These are phyloP conservation scores for Mucor plumbeus DNA, from an alignment of 371 early-diverging fungal species.

Conservation along the genomic window DNA sequence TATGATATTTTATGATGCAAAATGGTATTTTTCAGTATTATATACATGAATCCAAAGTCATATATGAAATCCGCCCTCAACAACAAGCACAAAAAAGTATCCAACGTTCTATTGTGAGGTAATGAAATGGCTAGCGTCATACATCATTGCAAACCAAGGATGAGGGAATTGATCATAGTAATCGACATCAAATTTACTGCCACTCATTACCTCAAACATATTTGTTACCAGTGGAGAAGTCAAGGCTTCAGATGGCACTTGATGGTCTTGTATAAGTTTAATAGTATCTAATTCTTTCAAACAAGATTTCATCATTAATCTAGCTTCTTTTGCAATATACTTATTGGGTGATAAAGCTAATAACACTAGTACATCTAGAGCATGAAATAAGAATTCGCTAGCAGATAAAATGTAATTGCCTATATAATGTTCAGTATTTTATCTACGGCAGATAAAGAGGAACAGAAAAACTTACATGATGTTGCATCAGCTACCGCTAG, in stretches of 20 bases:
- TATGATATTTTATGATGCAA: not conserved
- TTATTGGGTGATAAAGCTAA: slow-evolving; percentile 2
- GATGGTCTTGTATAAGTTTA: not conserved
- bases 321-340: slow-evolving; percentile 13
- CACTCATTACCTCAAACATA: not conserved
- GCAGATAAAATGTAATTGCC: slow-evolving; percentile 13
- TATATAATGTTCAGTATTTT: not conserved
- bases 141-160: slow-evolving; percentile 30
- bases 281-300: slow-evolving; percentile 1
- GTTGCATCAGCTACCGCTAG: not conserved
- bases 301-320: not conserved
- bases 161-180: slow-evolving; percentile 16
- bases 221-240: not conserved
- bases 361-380: slow-evolving; percentile 15
- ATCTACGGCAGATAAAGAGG: no score
- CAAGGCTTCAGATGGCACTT: not conserved
- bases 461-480: slow-evolving; percentile 9
- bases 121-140: slow-evolving; percentile 14
- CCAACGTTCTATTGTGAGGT: slow-evolving; percentile 1
- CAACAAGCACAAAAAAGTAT: not conserved
- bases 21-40: not conserved
- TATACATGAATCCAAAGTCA: not conserved
- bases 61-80: not conserved
- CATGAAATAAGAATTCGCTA: slow-evolving; percentile 9
- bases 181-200: slow-evolving; percentile 1